phyloP scores from a whole-genome alignment of 129 eudicot species.

The Cynara cardunculus region DNA sequence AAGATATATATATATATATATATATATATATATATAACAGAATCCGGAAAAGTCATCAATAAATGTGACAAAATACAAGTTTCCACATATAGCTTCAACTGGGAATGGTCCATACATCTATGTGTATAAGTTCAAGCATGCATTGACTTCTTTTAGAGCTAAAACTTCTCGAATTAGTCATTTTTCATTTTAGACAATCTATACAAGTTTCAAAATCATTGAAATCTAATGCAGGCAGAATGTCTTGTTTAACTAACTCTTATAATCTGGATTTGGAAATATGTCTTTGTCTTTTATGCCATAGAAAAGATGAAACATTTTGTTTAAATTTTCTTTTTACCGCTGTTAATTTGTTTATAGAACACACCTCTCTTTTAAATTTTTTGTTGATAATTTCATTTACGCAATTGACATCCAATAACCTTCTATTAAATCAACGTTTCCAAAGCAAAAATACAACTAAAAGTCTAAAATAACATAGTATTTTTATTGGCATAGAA shows the following conservation, averaged over 20 bases:
- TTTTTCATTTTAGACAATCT: not conserved
- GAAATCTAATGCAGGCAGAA: not conserved
- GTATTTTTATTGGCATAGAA: not conserved
- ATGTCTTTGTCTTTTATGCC: not conserved
- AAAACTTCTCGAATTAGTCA: not conserved
- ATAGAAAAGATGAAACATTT: not conserved
- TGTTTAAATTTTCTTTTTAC: not conserved
- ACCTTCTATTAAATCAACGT: not conserved
- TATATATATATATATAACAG: too few relatives aligned
- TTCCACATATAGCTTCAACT: not conserved
- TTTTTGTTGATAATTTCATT: not conserved
- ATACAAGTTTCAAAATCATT: too few relatives aligned
- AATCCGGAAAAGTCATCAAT: not conserved
- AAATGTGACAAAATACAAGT: not conserved
- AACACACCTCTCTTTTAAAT: not conserved
- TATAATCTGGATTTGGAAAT: not conserved
- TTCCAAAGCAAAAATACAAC: not conserved
- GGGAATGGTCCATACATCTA: not conserved
- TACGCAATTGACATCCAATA: not conserved
- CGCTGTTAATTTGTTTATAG: not conserved
- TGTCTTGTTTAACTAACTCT: not conserved
- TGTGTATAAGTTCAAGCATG: not conserved
- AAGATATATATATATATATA: too few relatives aligned
- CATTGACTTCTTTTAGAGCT: not conserved
- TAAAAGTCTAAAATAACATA: not conserved